phyloP scores from a whole-genome alignment of 495 filamentous ascomycete species.

The Xylaria scruposa region DNA sequence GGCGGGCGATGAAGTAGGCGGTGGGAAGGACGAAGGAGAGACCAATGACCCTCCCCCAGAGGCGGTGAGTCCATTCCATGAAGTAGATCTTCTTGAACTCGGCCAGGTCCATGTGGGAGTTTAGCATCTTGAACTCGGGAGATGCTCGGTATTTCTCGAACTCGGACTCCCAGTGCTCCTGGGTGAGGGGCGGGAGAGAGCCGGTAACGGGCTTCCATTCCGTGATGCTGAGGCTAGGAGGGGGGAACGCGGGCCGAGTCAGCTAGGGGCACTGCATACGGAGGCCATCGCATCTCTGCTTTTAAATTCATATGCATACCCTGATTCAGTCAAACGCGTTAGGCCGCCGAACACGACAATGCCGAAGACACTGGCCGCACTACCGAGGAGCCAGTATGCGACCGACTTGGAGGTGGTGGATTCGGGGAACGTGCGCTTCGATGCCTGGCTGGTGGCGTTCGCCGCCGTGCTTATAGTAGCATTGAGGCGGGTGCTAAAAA shows the following conservation, averaged over 20 bases:
- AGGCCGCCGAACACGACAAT: constrained; percentile 95
- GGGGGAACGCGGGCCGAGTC: constrained; percentile 30
- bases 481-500: constrained; percentile 44
- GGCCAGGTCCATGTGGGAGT: constrained; percentile 85
- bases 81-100: constrained; percentile 99
- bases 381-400: constrained; percentile 91
- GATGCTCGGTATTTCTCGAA: constrained; percentile 90
- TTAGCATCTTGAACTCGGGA: constrained; percentile 89
- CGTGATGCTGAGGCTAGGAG: constrained; percentile 88
- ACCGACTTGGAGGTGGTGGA: constrained; percentile 70
- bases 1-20: constrained; percentile 83
- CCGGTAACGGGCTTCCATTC: constrained; percentile 99
- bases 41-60: constrained; percentile 94
- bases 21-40: constrained; percentile 87
- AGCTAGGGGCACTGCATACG: neutral
- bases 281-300: neutral
- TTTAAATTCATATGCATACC: constrained; percentile 58
- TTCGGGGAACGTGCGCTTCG: constrained; percentile 65
- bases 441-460: constrained; percentile 31
- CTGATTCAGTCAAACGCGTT: constrained; percentile 93
- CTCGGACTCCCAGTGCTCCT: constrained; percentile 83
- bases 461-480: constrained; percentile 7
- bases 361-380: constrained; percentile 90
- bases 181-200: constrained; percentile 80
- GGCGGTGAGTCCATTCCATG: constrained; percentile 98